Evolutionary conservation across 2,329 filamentous ascomycete species (phyloP), one percentile per base, ranked within the genome.

Genomic region (Sporothrix phasma): DNA sequence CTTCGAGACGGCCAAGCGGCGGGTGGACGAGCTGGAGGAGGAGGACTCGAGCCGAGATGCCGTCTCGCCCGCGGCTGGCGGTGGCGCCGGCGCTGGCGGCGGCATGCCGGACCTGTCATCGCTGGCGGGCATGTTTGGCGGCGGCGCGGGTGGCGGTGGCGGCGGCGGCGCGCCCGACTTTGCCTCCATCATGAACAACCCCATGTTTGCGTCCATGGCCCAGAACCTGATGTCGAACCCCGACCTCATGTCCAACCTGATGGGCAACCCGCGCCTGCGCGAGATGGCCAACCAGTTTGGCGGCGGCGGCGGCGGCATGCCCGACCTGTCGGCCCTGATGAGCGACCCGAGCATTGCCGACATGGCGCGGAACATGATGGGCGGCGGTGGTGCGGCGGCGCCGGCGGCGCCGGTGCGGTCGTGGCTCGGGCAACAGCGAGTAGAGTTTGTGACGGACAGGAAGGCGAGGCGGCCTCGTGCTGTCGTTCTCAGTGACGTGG

Each of bases 201-300:
- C 94, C 64, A 97, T 97, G 94, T 96, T 99, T 78, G 86, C 92
- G 60, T 89, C 84, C 78, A 97, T 97, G 92, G 94, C 94, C 4
- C 91, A 97, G 80, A 96, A 90, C 76, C 77, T 99, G 63, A 97
- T 97, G 94, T 90, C 86, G 78, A 97, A 99, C 78, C 94, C 94
- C 0, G 90, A 96, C 10, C 86, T 92, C 80, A 88, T 97, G 85
- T 84, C 81, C 74, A 94, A 92, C 75, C 77, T 99, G 65, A 96
- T 99, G 92, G 91, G 81, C 81, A 97, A 99, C 80, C 94, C 94
- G 3, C 84, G 87, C 67, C 78, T 97, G 67, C 84, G 90, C 64
- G 86, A 95, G 73, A 93, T 97, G 91, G 92, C 91, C 53, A 86
- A 88, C 72, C 84, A 84, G 70, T 92, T 96, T 73, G 85, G 84